Evolutionary conservation across 257 asterid species (phyloP).

Genomic region (Nicotiana benthamiana): DNA sequence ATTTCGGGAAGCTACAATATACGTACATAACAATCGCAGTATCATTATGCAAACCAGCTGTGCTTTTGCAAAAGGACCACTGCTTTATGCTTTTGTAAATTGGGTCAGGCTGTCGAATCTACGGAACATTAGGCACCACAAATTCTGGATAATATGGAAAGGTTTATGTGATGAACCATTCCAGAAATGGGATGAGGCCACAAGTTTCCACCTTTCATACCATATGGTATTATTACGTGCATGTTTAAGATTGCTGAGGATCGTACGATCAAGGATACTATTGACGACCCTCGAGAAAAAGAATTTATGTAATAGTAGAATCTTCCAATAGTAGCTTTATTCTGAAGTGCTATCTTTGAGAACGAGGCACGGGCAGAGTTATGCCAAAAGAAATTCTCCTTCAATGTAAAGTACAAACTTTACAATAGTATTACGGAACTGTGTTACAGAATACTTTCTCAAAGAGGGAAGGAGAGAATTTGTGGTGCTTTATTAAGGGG

Average conservation of each 20-base stretch:
- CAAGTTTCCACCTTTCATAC: not conserved
- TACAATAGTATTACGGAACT: no score
- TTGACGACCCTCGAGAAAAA: no score
- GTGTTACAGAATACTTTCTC: no score
- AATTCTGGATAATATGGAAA: not conserved
- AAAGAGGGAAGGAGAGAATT: no score
- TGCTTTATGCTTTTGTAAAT: not conserved
- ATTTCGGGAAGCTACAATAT: not conserved
- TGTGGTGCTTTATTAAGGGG: no score
- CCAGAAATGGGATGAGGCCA: not conserved
- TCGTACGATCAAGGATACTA: not conserved
- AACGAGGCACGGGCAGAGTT: not conserved
- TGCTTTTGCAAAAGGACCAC: not conserved
- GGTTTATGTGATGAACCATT: not conserved
- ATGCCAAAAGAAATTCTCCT: not conserved
- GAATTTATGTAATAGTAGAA: not conserved
- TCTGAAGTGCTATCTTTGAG: not conserved
- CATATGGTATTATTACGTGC: not conserved
- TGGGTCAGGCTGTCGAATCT: not conserved
- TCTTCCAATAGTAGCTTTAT: not conserved
- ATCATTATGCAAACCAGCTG: not conserved
- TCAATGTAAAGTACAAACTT: no score
- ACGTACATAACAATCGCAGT: no score
- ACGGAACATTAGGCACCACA: not conserved
- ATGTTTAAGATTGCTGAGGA: not conserved